Evolutionary conservation across 805 yeast species (phyloP).

Genomic region (Saccharomyces eubayanus): DNA sequence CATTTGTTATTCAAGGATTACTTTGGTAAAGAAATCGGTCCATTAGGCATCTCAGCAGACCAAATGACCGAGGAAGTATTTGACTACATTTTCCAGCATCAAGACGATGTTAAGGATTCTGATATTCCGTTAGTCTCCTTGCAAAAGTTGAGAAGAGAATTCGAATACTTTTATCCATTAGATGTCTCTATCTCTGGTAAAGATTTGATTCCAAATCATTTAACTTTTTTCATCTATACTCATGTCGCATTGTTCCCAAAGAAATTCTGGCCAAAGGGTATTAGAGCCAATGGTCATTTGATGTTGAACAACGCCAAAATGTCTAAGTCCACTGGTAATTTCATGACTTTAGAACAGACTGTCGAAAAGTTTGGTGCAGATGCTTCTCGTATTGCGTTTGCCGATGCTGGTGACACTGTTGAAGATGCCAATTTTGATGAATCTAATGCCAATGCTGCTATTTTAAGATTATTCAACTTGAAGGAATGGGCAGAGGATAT

Average conservation of each 20-base stretch:
- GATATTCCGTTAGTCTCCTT: conserved; percentile 62
- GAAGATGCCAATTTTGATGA: conserved; percentile 99
- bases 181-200: conserved; percentile 91
- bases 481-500: conserved; percentile 93
- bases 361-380: conserved; percentile 92
- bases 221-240: conserved; percentile 88
- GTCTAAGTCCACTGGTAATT: conserved; percentile 97
- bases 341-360: conserved; percentile 79
- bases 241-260: conserved; percentile 91
- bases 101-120: conserved; percentile 44
- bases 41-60: conserved; percentile 64
- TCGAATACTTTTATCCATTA: conserved; percentile 92
- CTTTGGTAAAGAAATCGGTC: conserved; percentile 71
- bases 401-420: conserved; percentile 95
- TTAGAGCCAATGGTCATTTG: conserved; percentile 92
- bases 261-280: conserved; percentile 86
- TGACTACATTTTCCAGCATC: conserved; percentile 77
- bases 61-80: conserved; percentile 89
- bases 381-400: conserved; percentile 92
- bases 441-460: conserved; percentile 93
- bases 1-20: conserved; percentile 81
- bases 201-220: conserved; percentile 93
- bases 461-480: conserved; percentile 80
- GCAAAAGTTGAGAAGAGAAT: conserved; percentile 77
- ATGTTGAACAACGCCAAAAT: conserved; percentile 92